These are phyloP conservation scores for Vigna nakashimae DNA, from an alignment of 306 rosid genomes.

Conservation along the genomic window DNA sequence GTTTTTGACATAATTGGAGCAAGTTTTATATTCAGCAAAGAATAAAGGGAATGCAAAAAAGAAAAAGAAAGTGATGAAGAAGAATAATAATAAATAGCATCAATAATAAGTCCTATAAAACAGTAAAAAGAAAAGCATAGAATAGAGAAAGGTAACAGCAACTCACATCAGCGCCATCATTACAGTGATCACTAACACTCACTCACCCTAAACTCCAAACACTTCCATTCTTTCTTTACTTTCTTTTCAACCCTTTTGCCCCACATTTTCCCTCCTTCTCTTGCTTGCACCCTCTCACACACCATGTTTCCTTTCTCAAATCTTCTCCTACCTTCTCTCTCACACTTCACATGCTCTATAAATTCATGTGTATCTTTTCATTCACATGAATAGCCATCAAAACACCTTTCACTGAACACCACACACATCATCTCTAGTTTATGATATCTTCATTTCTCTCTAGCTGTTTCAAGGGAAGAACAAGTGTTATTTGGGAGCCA, in stretches of 20 bases:
- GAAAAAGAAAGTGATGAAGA: not conserved
- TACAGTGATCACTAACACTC: constrained; percentile 72
- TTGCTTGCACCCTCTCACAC: constrained; percentile 56
- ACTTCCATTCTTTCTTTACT: constrained; percentile 46
- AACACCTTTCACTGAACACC: constrained; percentile 19
- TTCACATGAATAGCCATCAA: constrained; percentile 46
- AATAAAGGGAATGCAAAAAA: constrained; percentile 16
- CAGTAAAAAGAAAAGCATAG: constrained; percentile 29
- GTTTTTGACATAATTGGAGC: not conserved
- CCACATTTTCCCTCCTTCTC: constrained; percentile 63
- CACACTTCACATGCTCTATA: constrained; percentile 36
- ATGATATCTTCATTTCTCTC: constrained; percentile 52
- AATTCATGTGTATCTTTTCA: constrained; percentile 32
- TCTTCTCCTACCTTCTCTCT: constrained; percentile 46
- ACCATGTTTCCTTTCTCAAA: constrained; percentile 47
- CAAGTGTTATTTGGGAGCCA: constrained; percentile 39
- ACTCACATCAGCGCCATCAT: constrained; percentile 71
- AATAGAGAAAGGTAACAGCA: constrained; percentile 49
- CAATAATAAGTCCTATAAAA: constrained; percentile 32
- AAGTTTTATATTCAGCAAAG: constrained; percentile 14
- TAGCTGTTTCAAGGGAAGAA: constrained; percentile 41
- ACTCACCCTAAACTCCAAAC: constrained; percentile 59
- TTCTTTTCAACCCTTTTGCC: constrained; percentile 55
- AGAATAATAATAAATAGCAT: not conserved
- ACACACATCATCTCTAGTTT: constrained; percentile 45